These are phyloP conservation scores for Citrus trifoliata DNA, from an alignment of 345 rosid genomes.

Conservation along the genomic window DNA sequence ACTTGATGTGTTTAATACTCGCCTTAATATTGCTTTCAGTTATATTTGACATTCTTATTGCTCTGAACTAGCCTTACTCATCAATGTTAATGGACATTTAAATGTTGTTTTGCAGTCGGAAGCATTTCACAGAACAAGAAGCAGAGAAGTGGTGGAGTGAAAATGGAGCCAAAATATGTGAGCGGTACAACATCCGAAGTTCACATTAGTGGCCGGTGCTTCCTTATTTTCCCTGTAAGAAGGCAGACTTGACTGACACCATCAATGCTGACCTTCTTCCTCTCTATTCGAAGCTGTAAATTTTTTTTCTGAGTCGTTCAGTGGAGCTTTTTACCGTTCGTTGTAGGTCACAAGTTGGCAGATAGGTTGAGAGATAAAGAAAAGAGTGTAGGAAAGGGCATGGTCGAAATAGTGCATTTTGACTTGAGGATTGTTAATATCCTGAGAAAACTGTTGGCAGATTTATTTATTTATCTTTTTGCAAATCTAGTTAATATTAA, in stretches of 20 bases:
- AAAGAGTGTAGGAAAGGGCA: neutral
- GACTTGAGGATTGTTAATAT: neutral
- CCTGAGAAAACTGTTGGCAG: neutral
- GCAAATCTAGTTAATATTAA: neutral
- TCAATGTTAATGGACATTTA: neutral
- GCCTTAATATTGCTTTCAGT: neutral
- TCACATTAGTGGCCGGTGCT: slow-evolving; percentile 6
- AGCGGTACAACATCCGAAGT: slow-evolving; percentile 47
- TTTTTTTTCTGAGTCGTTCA: slow-evolving; percentile 13
- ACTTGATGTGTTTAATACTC: neutral
- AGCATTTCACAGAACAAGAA: slow-evolving; percentile 64
- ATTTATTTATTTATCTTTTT: neutral
- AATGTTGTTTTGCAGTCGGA: slow-evolving; percentile 48
- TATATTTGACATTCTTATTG: neutral
- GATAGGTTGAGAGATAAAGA: slow-evolving; percentile 1
- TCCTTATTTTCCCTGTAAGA: neutral
- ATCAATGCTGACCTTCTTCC: slow-evolving; percentile 19
- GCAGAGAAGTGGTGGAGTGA: slow-evolving; percentile 96
- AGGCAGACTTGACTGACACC: slow-evolving; percentile 4
- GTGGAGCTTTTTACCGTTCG: slow-evolving; percentile 22
- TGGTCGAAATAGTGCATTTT: slow-evolving; percentile 1
- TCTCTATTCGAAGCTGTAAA: slow-evolving; percentile 37
- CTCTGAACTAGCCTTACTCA: neutral
- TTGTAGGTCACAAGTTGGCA: neutral
- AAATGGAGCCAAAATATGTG: slow-evolving; percentile 56